Evolutionary conservation across 2,329 filamentous ascomycete genomes (phyloP).

Genomic region (Neofusicoccum ribis): DNA sequence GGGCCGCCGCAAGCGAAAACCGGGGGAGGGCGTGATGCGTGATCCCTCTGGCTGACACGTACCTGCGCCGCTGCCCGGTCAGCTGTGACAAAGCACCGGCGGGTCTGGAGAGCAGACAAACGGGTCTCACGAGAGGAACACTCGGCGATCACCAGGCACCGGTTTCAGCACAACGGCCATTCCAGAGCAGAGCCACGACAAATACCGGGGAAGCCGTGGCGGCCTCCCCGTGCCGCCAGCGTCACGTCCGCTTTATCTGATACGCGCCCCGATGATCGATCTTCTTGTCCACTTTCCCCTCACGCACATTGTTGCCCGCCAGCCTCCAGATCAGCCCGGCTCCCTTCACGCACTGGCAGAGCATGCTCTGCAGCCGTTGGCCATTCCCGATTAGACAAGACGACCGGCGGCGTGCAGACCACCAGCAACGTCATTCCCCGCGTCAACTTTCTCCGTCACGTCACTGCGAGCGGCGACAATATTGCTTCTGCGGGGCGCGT

Average conservation of each 20-base stretch:
- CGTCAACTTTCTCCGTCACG: conserved; percentile 7
- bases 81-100: neutral
- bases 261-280: conserved; percentile 11
- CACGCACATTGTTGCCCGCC: neutral
- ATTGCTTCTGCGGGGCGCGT: neutral
- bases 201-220: neutral
- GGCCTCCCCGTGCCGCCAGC: neutral
- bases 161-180: neutral
- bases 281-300: conserved; percentile 10
- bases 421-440: conserved; percentile 12
- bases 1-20: conserved; percentile 14
- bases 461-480: conserved; percentile 5
- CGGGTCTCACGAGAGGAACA: conserved; percentile 1
- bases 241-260: neutral
- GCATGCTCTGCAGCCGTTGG: neutral
- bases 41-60: conserved; percentile 8
- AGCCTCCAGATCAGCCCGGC: conserved; percentile 6
- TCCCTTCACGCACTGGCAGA: neutral
- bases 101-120: neutral
- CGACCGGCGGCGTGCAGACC: conserved; percentile 5
- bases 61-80: conserved; percentile 4
- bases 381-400: conserved; percentile 14
- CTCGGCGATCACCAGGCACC: neutral
- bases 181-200: neutral
- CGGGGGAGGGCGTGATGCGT: conserved; percentile 1